Evolutionary conservation across 495 filamentous ascomycete genomes (phyloP).

Genomic region (Penicillium steckii): DNA sequence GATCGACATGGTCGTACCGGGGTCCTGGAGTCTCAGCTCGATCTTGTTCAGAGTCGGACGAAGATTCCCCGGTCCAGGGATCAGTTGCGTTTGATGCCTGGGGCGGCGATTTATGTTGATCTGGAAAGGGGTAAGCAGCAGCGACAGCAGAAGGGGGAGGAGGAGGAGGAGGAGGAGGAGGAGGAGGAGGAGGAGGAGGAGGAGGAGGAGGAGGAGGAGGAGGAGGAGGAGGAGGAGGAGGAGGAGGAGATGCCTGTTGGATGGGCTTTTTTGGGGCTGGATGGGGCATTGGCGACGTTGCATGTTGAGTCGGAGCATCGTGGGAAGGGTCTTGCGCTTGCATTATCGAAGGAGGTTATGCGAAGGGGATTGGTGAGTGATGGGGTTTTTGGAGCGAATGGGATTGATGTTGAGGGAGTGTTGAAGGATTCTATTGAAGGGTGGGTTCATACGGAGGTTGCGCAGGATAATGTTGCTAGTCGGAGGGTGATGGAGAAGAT

Average conservation of each 20-base stretch:
- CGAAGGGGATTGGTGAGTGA: constrained; percentile 23
- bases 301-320: constrained; percentile 51
- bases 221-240: not conserved
- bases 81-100: constrained; percentile 30
- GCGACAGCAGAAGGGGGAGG: not conserved
- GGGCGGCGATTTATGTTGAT: constrained; percentile 35
- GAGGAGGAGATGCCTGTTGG: constrained; percentile 37
- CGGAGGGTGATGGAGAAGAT: constrained; percentile 50
- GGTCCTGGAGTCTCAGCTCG: constrained; percentile 27
- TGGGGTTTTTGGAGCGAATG: constrained; percentile 20
- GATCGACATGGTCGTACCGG: constrained; percentile 23
- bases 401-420: constrained; percentile 1
- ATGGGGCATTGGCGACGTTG: constrained; percentile 47
- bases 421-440: constrained; percentile 1
- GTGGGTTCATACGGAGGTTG: constrained; percentile 50
- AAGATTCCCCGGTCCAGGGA: constrained; percentile 33
- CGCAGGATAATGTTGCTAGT: constrained; percentile 44
- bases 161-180: not conserved
- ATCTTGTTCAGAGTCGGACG: constrained; percentile 40
- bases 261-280: constrained; percentile 44
- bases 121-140: too few relatives aligned
- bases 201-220: not conserved
- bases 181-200: constrained; percentile 13
- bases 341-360: constrained; percentile 38
- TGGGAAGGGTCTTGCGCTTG: constrained; percentile 40